Conservation (phyloP, 176 grass and related monocot genomes). For the Cenchrus purpureus region DNA sequence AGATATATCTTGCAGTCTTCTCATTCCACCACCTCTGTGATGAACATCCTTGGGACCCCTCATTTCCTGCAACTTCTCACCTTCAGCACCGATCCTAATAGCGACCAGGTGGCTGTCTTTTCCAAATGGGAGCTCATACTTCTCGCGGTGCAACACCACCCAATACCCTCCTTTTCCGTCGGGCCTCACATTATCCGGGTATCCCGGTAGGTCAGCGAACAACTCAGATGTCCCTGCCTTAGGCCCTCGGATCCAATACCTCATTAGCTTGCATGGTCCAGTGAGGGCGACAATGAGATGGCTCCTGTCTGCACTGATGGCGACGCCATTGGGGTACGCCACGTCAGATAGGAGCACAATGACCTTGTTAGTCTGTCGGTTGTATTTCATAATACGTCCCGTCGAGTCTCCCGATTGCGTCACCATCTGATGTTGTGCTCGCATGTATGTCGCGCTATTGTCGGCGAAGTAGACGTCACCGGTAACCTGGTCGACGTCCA, state of each 20-base stretch:
- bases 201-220: slow-evolving; percentile 4
- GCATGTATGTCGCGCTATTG: background rate
- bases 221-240: background rate
- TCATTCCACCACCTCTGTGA: background rate
- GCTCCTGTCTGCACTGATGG: background rate
- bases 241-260: background rate
- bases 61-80: background rate
- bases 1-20: background rate
- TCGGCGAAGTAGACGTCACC: background rate
- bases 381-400: background rate
- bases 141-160: slow-evolving; percentile 23
- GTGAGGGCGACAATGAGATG: background rate
- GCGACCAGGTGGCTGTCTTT: background rate
- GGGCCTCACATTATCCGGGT: slow-evolving; percentile 38
- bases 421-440: background rate
- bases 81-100: background rate
- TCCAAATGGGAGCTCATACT: background rate
- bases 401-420: background rate
- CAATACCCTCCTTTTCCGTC: slow-evolving; percentile 26
- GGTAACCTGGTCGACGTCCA: background rate
- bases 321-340: background rate
- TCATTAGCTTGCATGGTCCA: background rate
- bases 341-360: background rate
- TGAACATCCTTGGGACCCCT: background rate
- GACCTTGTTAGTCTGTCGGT: background rate